A percentile compares a stretch with the other conserved stretches of the same genome.
phyloP scores from a whole-genome alignment of 148 eudicot genomes.

The Cornus controversa region DNA sequence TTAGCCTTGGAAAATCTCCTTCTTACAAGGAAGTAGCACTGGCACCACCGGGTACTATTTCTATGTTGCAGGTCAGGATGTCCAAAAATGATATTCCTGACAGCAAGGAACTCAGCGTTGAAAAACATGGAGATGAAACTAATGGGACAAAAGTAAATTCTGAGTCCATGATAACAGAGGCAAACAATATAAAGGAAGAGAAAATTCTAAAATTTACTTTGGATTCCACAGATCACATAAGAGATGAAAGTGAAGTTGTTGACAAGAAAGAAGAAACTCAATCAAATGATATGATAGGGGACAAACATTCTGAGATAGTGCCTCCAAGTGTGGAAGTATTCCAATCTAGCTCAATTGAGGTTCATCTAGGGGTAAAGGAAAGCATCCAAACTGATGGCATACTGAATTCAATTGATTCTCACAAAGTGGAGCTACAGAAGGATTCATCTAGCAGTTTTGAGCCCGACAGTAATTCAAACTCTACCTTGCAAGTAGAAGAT shows the following conservation, averaged over 20 bases:
- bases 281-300: conserved; percentile 27
- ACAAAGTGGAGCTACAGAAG: conserved; percentile 24
- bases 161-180: conserved; percentile 20
- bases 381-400: conserved; percentile 25
- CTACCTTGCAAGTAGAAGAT: conserved; percentile 40
- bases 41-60: conserved; percentile 91
- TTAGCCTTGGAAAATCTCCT: conserved; percentile 90
- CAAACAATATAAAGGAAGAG: conserved; percentile 31
- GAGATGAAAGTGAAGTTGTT: conserved; percentile 28
- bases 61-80: conserved; percentile 58
- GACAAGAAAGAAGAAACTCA: conserved; percentile 37
- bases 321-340: conserved; percentile 28
- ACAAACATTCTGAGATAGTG: conserved; percentile 23
- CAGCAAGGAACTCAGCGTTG: conserved; percentile 26
- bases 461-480: conserved; percentile 22
- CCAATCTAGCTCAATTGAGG: conserved; percentile 44
- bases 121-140: conserved; percentile 32
- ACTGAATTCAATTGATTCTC: conserved; percentile 32
- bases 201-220: conserved; percentile 27
- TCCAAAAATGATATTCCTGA: conserved; percentile 35
- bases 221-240: conserved; percentile 27
- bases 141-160: conserved; percentile 27
- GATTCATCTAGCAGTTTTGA: conserved; percentile 27
- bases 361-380: conserved; percentile 45
- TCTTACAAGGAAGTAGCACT: conserved; percentile 98